phyloP scores from a whole-genome alignment of 164 flowering plant genomes.

The Hamamelis virginiana region DNA sequence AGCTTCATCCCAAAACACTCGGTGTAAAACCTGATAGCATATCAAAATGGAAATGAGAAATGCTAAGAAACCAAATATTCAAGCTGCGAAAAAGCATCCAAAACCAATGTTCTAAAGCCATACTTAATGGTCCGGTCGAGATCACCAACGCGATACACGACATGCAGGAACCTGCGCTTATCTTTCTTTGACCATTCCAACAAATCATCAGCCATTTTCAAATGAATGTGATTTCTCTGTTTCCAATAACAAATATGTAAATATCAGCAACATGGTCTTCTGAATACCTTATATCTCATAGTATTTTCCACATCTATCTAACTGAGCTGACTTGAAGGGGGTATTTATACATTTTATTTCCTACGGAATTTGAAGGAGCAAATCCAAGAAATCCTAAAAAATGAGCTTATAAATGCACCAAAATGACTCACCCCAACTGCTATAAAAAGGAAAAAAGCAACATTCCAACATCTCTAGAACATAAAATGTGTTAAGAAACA shows the following conservation, averaged over 20 bases:
- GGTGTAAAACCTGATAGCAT: slow-evolving; percentile 70
- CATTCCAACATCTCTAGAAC: too few relatives aligned
- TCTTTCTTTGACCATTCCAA: slow-evolving; percentile 82
- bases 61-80: not conserved
- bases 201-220: slow-evolving; percentile 52
- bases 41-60: not conserved
- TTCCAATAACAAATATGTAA: not conserved
- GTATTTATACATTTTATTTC: too few relatives aligned
- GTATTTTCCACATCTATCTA: too few relatives aligned
- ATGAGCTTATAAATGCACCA: too few relatives aligned
- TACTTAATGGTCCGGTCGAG: slow-evolving; percentile 83
- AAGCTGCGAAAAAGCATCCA: not conserved
- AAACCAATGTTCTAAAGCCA: not conserved
- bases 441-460: too few relatives aligned
- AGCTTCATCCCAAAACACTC: slow-evolving; percentile 92
- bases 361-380: too few relatives aligned
- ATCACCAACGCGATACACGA: slow-evolving; percentile 86
- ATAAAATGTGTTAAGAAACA: too few relatives aligned
- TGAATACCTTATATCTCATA: too few relatives aligned
- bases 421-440: too few relatives aligned
- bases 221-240: not conserved
- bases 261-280: too few relatives aligned
- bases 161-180: slow-evolving; percentile 73
- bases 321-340: too few relatives aligned
- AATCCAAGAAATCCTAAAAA: too few relatives aligned